phyloP scores from a whole-genome alignment of 768 basidiomycete genomes.

The Dentipellis fragilis region DNA sequence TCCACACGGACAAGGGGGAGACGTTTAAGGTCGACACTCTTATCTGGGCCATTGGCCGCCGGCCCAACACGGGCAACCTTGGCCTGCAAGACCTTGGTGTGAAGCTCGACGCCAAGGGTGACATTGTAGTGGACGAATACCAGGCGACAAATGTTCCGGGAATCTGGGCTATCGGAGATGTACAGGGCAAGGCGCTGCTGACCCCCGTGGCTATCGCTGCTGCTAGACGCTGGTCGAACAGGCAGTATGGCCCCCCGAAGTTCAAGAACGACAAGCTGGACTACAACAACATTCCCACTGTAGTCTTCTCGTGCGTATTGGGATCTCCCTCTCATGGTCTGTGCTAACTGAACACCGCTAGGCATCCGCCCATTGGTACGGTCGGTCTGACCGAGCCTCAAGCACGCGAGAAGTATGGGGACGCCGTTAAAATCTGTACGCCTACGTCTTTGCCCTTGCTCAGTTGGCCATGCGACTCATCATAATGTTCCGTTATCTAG shows the following conservation, averaged over 20 bases:
- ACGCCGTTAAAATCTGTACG: slow-evolving; percentile 85
- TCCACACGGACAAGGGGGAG: slow-evolving; percentile 69
- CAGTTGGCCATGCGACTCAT: slow-evolving; percentile 1
- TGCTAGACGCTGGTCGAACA: slow-evolving; percentile 78
- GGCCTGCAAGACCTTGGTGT: slow-evolving; percentile 74
- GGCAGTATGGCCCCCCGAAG: slow-evolving; percentile 80
- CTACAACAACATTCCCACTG: slow-evolving; percentile 87
- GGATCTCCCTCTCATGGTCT: not conserved
- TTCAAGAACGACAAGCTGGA: slow-evolving; percentile 81
- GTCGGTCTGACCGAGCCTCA: slow-evolving; percentile 92
- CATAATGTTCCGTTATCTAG: slow-evolving; percentile 26
- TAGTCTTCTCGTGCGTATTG: slow-evolving; percentile 84
- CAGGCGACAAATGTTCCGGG: slow-evolving; percentile 70
- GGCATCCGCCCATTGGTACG: slow-evolving; percentile 92
- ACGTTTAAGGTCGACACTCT: slow-evolving; percentile 77
- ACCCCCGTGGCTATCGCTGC: slow-evolving; percentile 98
- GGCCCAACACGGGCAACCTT: slow-evolving; percentile 66
- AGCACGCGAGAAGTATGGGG: slow-evolving; percentile 82
- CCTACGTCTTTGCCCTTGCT: slow-evolving; percentile 11
- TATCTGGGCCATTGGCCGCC: slow-evolving; percentile 92
- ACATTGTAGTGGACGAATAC: slow-evolving; percentile 84
- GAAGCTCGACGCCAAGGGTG: slow-evolving; percentile 66
- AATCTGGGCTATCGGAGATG: slow-evolving; percentile 84
- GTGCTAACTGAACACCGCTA: slow-evolving; percentile 19
- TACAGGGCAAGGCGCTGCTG: slow-evolving; percentile 82